Evolutionary conservation across 1,284 basidiomycete species (phyloP).

Genomic region (Psilocybe mexicana): DNA sequence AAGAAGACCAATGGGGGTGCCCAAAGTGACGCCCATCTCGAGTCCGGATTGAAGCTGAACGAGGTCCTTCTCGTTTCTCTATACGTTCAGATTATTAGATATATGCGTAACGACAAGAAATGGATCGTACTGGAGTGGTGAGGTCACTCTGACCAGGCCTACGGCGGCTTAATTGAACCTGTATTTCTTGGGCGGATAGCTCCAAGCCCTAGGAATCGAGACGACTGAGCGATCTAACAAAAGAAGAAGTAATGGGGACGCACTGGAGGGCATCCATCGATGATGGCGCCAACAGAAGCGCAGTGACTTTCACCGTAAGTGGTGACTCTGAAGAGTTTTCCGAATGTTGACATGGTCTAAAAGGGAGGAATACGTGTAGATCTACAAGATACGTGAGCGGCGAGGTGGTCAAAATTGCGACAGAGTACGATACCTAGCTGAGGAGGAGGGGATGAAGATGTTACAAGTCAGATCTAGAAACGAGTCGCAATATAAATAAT

Average conservation of each 20-base stretch:
- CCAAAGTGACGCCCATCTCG: conserved; percentile 93
- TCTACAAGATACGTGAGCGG: neutral
- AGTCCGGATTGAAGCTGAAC: conserved; percentile 94
- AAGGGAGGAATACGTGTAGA: conserved; percentile 8
- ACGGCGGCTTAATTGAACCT: conserved; percentile 88
- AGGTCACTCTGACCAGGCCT: conserved; percentile 96
- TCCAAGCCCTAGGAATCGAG: conserved; percentile 67
- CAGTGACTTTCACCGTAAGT: conserved; percentile 99
- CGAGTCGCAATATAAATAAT: conserved; percentile 7
- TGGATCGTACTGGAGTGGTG: conserved; percentile 83
- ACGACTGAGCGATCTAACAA: conserved; percentile 7
- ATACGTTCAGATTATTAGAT: conserved; percentile 4
- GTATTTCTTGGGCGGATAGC: conserved; percentile 84
- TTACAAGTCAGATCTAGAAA: neutral
- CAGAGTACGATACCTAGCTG: neutral
- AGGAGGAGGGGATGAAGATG: neutral
- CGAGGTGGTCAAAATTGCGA: neutral
- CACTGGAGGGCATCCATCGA: conserved; percentile 96
- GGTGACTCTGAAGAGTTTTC: conserved; percentile 88
- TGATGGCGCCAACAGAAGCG: conserved; percentile 94
- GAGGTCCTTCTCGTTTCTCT: conserved; percentile 95
- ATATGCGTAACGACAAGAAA: conserved; percentile 5
- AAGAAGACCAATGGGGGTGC: conserved; percentile 94
- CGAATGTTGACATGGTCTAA: conserved; percentile 86
- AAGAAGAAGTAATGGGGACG: conserved; percentile 26